A percentile compares a stretch with the other conserved stretches of the same genome.
phyloP scores from a whole-genome alignment of 1,284 basidiomycete genomes.

The Neolentinus lepideus region DNA sequence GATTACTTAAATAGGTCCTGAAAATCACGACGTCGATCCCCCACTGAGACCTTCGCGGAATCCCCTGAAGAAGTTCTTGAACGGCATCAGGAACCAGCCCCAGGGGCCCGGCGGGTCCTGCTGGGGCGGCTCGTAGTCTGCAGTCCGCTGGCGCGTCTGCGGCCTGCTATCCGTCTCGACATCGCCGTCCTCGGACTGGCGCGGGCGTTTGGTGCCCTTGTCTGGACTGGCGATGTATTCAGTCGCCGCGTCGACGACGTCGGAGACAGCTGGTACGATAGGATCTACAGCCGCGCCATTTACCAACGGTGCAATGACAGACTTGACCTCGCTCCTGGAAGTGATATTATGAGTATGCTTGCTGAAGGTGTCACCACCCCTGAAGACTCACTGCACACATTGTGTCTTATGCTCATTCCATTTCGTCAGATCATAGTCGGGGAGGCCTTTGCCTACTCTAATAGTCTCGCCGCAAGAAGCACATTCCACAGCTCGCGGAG shows the following conservation, averaged over 20 bases:
- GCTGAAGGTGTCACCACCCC: conserved; percentile 1
- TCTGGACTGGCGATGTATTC: conserved; percentile 11
- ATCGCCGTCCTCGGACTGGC: conserved; percentile 21
- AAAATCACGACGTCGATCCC: background rate
- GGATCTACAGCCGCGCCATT: background rate
- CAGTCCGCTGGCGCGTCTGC: conserved; percentile 41
- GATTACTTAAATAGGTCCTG: background rate
- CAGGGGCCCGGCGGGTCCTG: conserved; percentile 36
- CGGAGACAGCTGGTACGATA: conserved; percentile 31
- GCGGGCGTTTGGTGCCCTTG: conserved; percentile 39
- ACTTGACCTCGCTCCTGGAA: background rate
- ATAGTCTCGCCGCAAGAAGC: conserved; percentile 37
- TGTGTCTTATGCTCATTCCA: conserved; percentile 54
- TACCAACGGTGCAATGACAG: background rate
- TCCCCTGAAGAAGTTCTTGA: conserved; percentile 55
- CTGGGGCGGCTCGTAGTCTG: conserved; percentile 33
- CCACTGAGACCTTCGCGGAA: conserved; percentile 25
- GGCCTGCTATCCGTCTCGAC: conserved; percentile 29
- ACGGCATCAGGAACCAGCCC: conserved; percentile 52
- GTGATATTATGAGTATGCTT: background rate
- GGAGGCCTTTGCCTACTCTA: conserved; percentile 30
- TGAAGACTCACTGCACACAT: conserved; percentile 36
- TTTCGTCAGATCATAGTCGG: conserved; percentile 45
- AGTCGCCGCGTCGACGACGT: conserved; percentile 29
- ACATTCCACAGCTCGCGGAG: conserved; percentile 39